A percentile compares a stretch with the other conserved stretches of the same genome.
Conservation (phyloP, 805 yeast species). For the Pichia paraexigua region DNA sequence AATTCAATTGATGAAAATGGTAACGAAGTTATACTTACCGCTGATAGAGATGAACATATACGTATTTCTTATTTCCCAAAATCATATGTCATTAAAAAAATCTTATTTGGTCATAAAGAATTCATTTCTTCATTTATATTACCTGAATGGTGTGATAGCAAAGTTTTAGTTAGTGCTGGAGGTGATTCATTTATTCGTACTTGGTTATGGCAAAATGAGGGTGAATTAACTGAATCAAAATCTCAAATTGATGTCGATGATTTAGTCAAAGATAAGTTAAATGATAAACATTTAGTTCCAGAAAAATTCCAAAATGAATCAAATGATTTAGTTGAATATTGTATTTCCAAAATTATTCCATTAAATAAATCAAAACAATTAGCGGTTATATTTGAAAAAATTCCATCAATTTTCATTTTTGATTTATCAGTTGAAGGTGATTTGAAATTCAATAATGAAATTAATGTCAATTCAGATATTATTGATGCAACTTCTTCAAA, state of each 20-base stretch:
- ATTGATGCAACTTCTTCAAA: conserved; percentile 21
- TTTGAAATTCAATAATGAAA: conserved; percentile 26
- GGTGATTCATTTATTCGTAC: conserved; percentile 71
- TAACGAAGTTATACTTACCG: conserved; percentile 55
- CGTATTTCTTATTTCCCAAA: conserved; percentile 75
- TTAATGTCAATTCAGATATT: conserved; percentile 17
- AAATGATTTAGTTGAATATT: conserved; percentile 40
- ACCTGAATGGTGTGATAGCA: conserved; percentile 40
- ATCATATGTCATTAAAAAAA: conserved; percentile 67
- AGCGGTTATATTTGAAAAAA: conserved; percentile 42
- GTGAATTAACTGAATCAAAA: conserved; percentile 30
- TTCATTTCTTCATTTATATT: conserved; percentile 64
- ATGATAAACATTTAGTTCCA: conserved; percentile 55
- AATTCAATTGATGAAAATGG: conserved; percentile 34
- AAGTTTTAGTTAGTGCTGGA: conserved; percentile 71
- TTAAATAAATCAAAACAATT: conserved; percentile 25
- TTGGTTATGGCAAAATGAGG: conserved; percentile 65
- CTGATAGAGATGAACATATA: conserved; percentile 96
- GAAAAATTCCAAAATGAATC: conserved; percentile 51
- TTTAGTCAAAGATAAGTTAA: conserved; percentile 36
- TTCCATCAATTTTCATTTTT: conserved; percentile 35
- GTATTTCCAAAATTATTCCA: conserved; percentile 34
- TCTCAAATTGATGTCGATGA: conserved; percentile 32
- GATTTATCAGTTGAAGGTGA: conserved; percentile 24
- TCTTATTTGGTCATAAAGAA: conserved; percentile 81